phyloP scores from a whole-genome alignment of 202 grass and related monocot species.

The Cymbopogon flexuosus region DNA sequence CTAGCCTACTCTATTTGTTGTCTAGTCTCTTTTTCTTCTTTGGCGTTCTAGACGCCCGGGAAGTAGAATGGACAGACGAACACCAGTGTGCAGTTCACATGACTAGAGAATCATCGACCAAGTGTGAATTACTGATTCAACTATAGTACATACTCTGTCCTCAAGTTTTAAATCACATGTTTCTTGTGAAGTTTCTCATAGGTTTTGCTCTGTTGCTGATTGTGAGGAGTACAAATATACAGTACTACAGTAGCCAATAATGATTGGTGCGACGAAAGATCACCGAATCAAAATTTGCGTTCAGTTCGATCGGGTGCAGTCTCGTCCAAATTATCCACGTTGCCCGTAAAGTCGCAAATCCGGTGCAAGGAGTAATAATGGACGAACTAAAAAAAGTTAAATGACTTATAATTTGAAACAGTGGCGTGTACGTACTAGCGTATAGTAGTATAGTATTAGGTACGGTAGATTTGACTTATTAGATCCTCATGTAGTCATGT shows the following conservation, averaged over 20 bases:
- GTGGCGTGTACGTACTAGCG: too few species aligned
- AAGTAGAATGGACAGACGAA: background rate
- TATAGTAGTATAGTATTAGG: background rate
- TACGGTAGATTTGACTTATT: constrained; percentile 42
- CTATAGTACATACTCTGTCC: background rate
- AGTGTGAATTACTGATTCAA: constrained; percentile 47
- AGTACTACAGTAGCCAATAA: background rate
- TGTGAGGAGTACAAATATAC: background rate
- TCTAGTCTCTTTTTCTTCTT: background rate
- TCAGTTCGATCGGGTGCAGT: background rate
- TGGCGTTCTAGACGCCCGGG: constrained; percentile 33
- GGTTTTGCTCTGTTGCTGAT: background rate
- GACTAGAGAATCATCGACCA: constrained; percentile 26
- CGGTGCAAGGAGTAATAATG: too few species aligned
- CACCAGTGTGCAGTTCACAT: constrained; percentile 6
- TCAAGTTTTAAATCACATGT: background rate
- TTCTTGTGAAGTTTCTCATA: background rate
- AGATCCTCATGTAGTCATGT: constrained; percentile 7
- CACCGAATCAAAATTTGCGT: background rate
- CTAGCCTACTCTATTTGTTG: background rate
- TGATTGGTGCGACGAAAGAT: constrained; percentile 6
- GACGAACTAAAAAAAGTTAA: too few species aligned
- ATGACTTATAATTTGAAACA: too few species aligned
- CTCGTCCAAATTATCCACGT: background rate
- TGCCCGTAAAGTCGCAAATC: background rate